Conservation (phyloP, 139 green algal genomes). For the Trebouxia sp. region DNA sequence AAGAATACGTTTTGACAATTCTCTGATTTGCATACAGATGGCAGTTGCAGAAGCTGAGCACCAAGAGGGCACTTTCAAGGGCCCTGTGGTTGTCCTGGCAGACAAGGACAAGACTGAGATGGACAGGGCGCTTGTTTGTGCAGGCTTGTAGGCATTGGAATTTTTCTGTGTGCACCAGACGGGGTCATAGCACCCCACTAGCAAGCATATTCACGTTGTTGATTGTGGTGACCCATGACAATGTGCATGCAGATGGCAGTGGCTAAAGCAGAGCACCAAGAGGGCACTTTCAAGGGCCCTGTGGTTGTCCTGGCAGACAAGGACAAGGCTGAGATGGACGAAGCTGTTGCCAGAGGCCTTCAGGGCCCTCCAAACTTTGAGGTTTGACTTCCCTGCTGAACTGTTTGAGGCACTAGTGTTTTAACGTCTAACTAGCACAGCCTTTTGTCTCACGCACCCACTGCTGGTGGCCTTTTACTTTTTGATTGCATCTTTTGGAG, state of each 20-base stretch:
- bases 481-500: too few species aligned
- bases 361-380: background rate
- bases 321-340: constrained; percentile 47
- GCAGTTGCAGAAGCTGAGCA: background rate
- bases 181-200: too few species aligned
- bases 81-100: constrained; percentile 41
- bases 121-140: too few species aligned
- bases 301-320: constrained; percentile 39
- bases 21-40: constrained; percentile 11
- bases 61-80: constrained; percentile 9
- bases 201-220: too few species aligned
- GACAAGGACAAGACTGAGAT: constrained; percentile 43
- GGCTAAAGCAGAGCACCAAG: background rate
- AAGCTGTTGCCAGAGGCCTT: constrained; percentile 39
- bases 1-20: too few species aligned
- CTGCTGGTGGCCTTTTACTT: too few species aligned
- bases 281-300: constrained; percentile 27
- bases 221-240: too few species aligned
- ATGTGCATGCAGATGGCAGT: constrained; percentile 19
- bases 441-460: too few species aligned
- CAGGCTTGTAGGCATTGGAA: too few species aligned
- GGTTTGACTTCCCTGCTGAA: background rate
- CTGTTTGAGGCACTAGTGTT: too few species aligned
- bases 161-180: too few species aligned
- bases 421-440: too few species aligned